A percentile compares a stretch with the other conserved stretches of the same genome.
Conservation (phyloP, 164 flowering plant species). For the Chimonanthus salicifolius region DNA sequence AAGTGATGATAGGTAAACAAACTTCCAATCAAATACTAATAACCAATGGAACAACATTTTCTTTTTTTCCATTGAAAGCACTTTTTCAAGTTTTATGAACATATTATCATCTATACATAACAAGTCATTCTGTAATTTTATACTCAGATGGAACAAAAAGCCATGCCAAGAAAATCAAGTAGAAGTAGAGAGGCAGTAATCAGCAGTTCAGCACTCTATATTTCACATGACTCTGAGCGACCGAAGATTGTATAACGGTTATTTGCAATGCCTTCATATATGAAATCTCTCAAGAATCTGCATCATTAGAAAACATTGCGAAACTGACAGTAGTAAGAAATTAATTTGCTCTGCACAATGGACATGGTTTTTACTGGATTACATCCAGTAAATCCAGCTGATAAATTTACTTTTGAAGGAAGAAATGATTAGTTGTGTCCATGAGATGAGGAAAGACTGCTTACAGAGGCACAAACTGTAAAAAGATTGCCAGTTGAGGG, state of each 20-base stretch:
- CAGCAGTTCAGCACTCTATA: constrained; percentile 20
- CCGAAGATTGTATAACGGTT: constrained; percentile 82
- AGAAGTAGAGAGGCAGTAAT: neutral
- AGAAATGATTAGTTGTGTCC: neutral
- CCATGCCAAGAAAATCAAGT: neutral
- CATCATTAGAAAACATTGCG: constrained; percentile 15
- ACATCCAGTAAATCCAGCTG: neutral
- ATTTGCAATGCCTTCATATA: constrained; percentile 80
- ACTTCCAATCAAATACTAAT: neutral
- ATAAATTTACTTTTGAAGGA: neutral
- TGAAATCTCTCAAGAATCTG: constrained; percentile 76
- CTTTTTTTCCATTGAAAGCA: too few relatives aligned
- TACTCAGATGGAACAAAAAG: neutral
- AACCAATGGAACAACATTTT: neutral
- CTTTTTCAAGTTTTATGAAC: neutral
- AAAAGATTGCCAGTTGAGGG: constrained; percentile 75
- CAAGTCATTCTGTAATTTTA: neutral
- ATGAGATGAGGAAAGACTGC: constrained; percentile 10
- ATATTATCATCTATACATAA: neutral
- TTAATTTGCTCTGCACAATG: neutral
- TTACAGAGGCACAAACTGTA: constrained; percentile 82
- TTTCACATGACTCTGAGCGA: constrained; percentile 79
- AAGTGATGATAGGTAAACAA: neutral
- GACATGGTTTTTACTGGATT: neutral
- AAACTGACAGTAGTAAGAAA: neutral